Evolutionary conservation across 768 basidiomycete species (phyloP), one percentile per base, ranked within the genome.

Genomic region (Pleurotus cornucopiae): DNA sequence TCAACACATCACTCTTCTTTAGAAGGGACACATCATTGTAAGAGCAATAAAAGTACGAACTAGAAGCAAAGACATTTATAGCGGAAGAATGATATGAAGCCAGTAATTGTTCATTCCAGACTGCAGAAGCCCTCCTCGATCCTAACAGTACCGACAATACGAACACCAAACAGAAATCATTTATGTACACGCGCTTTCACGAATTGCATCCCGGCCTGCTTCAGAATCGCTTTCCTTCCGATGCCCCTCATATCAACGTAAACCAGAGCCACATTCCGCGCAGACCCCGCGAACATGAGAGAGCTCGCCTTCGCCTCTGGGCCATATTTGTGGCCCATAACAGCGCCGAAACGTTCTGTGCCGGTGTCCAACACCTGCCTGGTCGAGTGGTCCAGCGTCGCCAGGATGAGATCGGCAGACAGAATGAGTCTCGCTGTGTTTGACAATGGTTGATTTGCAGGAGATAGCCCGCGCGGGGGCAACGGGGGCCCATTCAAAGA

Each of bases 191-290:
- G 66, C 12, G 73, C 79, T 63, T 79, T 83, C 20, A 86, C 72
- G 62, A 78, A 83, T 41, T 78, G 76, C 74, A 73, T 82, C 16
- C 83, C 85, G 0, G 77, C 82, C 57, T 76, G 79, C 72, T 76
- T 86, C 64, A 92, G 67, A 52, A 92, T 67, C 11, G 88, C 89
- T 46, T 81, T 73, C 56, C 88, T 73, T 6, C 88, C 89, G 38
- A 92, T 81, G 0, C 89, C 88, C 1, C 77, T 70, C 74, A 87
- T 77, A 66, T 91, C 89, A 40, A 91, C 78, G 68, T 91, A 92
- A 18, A 92, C 85, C 38, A 91, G 73, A 3, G 79, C 85, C 11
- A 89, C 82, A 68, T 91, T 91, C 58, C 81, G 74, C 34, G 84
- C 85, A 0, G 85, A 83, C 6, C 83, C 84, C 5, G 85, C 81